Conservation (phyloP, 2,329 filamentous ascomycete genomes). For the Microascus cirrosus region DNA sequence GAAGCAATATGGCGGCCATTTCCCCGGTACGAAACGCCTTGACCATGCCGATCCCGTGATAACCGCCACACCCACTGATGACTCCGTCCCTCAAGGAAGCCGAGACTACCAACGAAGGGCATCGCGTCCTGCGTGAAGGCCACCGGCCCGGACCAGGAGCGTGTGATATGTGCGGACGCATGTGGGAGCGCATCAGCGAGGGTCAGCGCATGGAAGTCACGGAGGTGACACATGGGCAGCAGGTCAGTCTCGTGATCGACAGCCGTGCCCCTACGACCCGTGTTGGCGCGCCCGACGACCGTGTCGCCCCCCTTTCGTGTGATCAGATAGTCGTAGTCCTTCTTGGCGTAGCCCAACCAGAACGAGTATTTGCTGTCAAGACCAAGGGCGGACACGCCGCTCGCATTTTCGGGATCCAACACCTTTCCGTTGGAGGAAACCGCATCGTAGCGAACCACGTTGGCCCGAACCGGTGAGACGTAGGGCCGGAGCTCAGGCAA, state of each 20-base stretch:
- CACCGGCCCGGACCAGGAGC: slow-evolving; percentile 11
- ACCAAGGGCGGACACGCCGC: neutral
- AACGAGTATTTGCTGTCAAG: slow-evolving; percentile 6
- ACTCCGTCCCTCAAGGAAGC: slow-evolving; percentile 4
- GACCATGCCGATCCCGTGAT: slow-evolving; percentile 10
- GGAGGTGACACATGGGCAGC: slow-evolving; percentile 6
- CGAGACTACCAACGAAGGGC: slow-evolving; percentile 8
- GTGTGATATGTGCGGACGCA: neutral
- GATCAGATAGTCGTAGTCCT: slow-evolving; percentile 15
- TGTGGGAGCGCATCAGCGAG: neutral
- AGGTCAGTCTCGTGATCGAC: slow-evolving; percentile 9
- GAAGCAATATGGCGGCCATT: slow-evolving; percentile 3
- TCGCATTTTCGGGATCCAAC: too few relatives aligned
- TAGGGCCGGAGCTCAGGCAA: slow-evolving; percentile 12
- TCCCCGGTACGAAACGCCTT: slow-evolving; percentile 7
- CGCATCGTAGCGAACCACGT: slow-evolving; percentile 1
- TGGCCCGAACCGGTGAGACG: slow-evolving; percentile 8
- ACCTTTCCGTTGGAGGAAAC: too few relatives aligned
- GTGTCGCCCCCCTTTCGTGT: slow-evolving; percentile 9
- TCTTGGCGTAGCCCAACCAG: slow-evolving; percentile 10
- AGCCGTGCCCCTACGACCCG: slow-evolving; percentile 7
- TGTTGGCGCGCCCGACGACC: slow-evolving; percentile 9
- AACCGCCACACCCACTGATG: slow-evolving; percentile 10
- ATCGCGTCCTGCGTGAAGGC: slow-evolving; percentile 10
- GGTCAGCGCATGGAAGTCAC: slow-evolving; percentile 3